A percentile compares a stretch with the other conserved stretches of the same genome.
Evolutionary conservation across 2,329 filamentous ascomycete genomes (phyloP).

Genomic region (Microsporum audouinii): DNA sequence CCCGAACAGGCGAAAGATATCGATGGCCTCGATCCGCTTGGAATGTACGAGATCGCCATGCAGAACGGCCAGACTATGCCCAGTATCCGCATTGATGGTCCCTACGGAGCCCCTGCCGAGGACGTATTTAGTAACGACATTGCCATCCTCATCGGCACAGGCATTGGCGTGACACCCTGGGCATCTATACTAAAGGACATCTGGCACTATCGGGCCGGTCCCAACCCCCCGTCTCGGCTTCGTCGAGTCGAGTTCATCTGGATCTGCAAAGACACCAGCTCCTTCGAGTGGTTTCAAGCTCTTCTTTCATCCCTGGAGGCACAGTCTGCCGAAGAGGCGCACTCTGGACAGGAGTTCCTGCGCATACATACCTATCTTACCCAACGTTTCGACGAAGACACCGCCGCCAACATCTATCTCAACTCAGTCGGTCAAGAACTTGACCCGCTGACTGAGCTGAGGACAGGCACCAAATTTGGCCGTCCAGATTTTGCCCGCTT

Average conservation of each 20-base stretch:
- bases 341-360: conserved; percentile 59
- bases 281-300: conserved; percentile 98
- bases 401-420: conserved; percentile 89
- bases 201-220: conserved; percentile 84
- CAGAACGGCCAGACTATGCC: conserved; percentile 92
- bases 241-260: conserved; percentile 97
- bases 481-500: conserved; percentile 77
- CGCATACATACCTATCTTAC: conserved; percentile 98
- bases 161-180: conserved; percentile 78
- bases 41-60: conserved; percentile 95
- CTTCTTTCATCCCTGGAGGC: conserved; percentile 81
- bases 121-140: conserved; percentile 93
- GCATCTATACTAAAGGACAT: conserved; percentile 91
- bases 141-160: conserved; percentile 65
- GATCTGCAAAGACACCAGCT: conserved; percentile 90
- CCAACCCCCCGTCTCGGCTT: conserved; percentile 78
- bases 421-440: conserved; percentile 82
- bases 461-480: conserved; percentile 84
- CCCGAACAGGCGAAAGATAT: conserved; percentile 78
- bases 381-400: conserved; percentile 82
- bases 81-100: conserved; percentile 76
- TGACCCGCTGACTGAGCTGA: conserved; percentile 86
- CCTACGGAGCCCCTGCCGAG: conserved; percentile 92
- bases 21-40: conserved; percentile 78
- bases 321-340: conserved; percentile 61